phyloP scores from a whole-genome alignment of 2,329 filamentous ascomycete genomes.

The Penicillium sp. region DNA sequence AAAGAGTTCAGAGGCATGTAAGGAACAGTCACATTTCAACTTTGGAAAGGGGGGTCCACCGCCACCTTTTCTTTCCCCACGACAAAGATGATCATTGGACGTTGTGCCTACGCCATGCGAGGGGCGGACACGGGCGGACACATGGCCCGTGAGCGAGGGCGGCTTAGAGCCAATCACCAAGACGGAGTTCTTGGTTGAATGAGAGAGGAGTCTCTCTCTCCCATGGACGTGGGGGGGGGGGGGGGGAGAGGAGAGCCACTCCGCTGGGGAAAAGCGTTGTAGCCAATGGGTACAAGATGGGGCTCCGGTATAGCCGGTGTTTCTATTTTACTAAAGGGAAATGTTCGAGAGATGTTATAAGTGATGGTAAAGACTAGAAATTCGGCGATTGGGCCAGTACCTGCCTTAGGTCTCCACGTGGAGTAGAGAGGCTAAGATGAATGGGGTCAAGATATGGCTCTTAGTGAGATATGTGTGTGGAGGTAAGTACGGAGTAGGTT shows the following conservation, averaged over 20 bases:
- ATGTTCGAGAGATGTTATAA: too few relatives aligned
- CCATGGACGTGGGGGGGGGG: constrained; percentile 2
- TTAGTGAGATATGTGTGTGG: too few relatives aligned
- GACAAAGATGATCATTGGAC: constrained; percentile 15
- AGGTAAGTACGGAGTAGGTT: too few relatives aligned
- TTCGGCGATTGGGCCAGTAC: constrained; percentile 21
- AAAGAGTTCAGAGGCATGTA: constrained; percentile 1
- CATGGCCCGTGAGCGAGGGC: constrained; percentile 22
- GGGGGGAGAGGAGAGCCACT: not conserved
- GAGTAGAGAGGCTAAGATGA: constrained; percentile 13
- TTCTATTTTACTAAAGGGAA: not conserved
- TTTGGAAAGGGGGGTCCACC: constrained; percentile 18
- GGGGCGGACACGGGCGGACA: constrained; percentile 27
- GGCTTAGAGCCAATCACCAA: constrained; percentile 12
- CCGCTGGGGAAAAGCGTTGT: not conserved
- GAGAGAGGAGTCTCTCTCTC: not conserved
- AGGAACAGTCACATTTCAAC: constrained; percentile 9
- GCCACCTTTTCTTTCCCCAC: constrained; percentile 19
- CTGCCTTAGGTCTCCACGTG: constrained; percentile 26
- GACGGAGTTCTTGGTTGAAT: constrained; percentile 3
- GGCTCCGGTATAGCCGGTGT: constrained; percentile 7
- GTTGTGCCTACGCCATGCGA: constrained; percentile 22
- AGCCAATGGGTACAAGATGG: constrained; percentile 1
- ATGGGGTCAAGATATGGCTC: constrained; percentile 2
- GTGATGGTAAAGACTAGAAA: not conserved